Evolutionary conservation across 805 yeast genomes (phyloP).

Genomic region (Yarrowia keelungensis): DNA sequence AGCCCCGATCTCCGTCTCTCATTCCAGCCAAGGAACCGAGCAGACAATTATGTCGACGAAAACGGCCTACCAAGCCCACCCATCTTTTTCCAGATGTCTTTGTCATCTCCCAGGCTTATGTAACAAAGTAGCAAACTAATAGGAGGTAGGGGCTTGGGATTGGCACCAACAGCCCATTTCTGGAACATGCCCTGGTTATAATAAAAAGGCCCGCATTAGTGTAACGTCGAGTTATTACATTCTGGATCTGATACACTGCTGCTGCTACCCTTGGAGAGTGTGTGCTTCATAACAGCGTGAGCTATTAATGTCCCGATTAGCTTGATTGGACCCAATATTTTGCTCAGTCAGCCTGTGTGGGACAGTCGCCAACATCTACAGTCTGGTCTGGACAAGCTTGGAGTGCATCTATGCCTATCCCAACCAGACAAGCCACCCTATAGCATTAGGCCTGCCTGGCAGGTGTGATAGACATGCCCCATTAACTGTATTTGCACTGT

Average conservation of each 20-base stretch:
- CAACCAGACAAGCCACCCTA: neutral
- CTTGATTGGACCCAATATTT: too few relatives aligned
- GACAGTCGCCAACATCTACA: neutral
- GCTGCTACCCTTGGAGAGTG: too few relatives aligned
- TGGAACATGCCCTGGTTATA: neutral
- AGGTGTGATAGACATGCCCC: neutral
- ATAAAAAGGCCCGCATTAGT: neutral
- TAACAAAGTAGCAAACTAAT: neutral
- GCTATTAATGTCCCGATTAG: too few relatives aligned
- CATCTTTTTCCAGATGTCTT: too few relatives aligned
- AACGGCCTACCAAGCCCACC: too few relatives aligned
- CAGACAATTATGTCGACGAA: neutral
- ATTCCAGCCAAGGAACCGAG: neutral
- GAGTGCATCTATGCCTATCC: neutral
- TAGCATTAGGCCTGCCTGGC: neutral
- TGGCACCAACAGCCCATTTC: too few relatives aligned
- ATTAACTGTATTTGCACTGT: neutral
- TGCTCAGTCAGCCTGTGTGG: too few relatives aligned
- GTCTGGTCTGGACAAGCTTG: neutral
- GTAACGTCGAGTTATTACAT: neutral
- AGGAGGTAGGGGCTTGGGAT: neutral
- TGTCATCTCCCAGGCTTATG: too few relatives aligned
- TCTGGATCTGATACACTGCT: too few relatives aligned
- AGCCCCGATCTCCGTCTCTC: neutral
- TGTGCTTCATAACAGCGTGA: too few relatives aligned